Evolutionary conservation across 371 early-diverging fungal species (phyloP).

Genomic region (Syncephalis plumigaleata): DNA sequence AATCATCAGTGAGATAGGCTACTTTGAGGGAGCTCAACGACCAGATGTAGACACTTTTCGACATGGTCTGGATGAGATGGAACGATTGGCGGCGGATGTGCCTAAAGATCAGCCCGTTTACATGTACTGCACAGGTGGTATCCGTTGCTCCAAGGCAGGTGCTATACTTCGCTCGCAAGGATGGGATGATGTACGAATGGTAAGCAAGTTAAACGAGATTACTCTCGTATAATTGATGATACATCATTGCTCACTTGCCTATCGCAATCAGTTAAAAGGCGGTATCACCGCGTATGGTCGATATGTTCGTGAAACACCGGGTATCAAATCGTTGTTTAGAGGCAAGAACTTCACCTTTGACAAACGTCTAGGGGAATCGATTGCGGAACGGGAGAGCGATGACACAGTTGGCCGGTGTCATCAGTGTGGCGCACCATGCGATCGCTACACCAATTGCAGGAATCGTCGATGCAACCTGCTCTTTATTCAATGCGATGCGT

Average conservation of each 20-base stretch:
- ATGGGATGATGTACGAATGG: constrained; percentile 43
- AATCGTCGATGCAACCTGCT: constrained; percentile 46
- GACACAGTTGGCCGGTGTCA: constrained; percentile 44
- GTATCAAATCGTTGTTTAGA: constrained; percentile 28
- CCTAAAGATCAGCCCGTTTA: constrained; percentile 26
- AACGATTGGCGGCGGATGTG: constrained; percentile 20
- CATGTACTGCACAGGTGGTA: constrained; percentile 77
- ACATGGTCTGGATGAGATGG: constrained; percentile 21
- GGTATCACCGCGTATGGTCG: constrained; percentile 64
- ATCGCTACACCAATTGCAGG: constrained; percentile 40
- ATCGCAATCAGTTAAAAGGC: constrained; percentile 30
- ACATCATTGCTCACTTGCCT: too few species aligned
- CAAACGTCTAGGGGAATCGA: constrained; percentile 47
- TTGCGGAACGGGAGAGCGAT: constrained; percentile 16
- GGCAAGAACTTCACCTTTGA: constrained; percentile 73
- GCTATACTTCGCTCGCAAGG: constrained; percentile 47
- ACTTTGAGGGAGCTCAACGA: constrained; percentile 41
- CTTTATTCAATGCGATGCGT: constrained; percentile 45
- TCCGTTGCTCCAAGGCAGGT: constrained; percentile 58
- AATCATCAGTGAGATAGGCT: constrained; percentile 31
- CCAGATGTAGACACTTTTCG: constrained; percentile 60
- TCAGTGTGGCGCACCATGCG: constrained; percentile 48
- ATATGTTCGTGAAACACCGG: constrained; percentile 19
- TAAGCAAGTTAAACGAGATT: constrained; percentile 3
- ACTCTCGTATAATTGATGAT: background rate